Base-by-base conservation (phyloP, 2,329 filamentous ascomycete genomes). In the Aspergillus quadrilineatus region DNA sequence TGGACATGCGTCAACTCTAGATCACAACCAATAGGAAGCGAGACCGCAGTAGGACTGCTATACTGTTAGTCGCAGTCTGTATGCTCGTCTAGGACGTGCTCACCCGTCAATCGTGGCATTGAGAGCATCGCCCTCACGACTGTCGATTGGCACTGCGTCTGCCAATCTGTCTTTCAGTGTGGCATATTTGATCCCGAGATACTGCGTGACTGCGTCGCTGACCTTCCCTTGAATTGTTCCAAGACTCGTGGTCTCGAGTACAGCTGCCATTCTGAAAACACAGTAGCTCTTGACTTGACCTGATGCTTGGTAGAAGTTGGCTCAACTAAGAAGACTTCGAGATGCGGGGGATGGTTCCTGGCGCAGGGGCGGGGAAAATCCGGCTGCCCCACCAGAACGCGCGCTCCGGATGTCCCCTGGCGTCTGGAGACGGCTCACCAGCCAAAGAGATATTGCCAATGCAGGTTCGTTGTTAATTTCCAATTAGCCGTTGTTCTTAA, bases 1-100 rank as follows among this genome's bases (percentile, higher is more conserved):
- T 84, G 81, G 14, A 83, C 75, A 55, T 80, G 74, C 2, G 66
- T 62, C n/a, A 78, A 75, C 55, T 83, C 82, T 2, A 69, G 61
- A 37, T 82, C 72, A 45, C 76, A 72, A 7, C 75, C 78, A 14
- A 70, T 66, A 0, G 72, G 66, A 22, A 71, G 71, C 4, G 73
- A 77, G 9, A 79, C 65, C 3, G 75, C 71, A 32, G 71, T 71
- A 15, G 74, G 75, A 26, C 75, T 72, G 63, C 5, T 37, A 22
- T 7, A 36, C 22, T 22, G 39, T 42, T 10, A 42, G 39, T 42
- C 17, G 39, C 8, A 10, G 6, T 22, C 14, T 15, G 5, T 15
- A 42, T 2, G 8, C 4, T 5, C 7, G 7, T 8, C n/a, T 22
- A 22, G 10, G 39, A 30, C 10, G 6, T 3, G 53, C 62, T 61